These are phyloP conservation scores for Rhynchospora pubera DNA, from an alignment of 176 grass and related monocot genomes.

Conservation along the genomic window DNA sequence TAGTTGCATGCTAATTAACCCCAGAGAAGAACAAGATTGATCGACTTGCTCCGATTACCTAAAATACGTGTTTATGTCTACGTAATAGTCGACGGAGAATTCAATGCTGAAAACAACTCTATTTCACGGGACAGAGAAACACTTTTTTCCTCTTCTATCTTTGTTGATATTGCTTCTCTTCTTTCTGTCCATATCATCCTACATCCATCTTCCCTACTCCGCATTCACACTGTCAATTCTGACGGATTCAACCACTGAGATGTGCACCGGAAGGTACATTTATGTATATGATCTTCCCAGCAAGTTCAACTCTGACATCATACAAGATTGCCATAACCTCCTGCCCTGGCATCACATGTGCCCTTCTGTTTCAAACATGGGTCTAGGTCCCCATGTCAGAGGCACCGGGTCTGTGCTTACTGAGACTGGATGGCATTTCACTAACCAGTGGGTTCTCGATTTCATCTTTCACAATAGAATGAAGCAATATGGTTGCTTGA, in stretches of 20 bases:
- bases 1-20: neutral
- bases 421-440: slow-evolving; percentile 59
- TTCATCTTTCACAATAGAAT: slow-evolving; percentile 71
- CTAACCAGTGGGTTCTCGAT: slow-evolving; percentile 50
- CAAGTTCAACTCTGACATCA: slow-evolving; percentile 60
- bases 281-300: slow-evolving; percentile 70
- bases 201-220: slow-evolving; percentile 16
- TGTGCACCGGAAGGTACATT: slow-evolving; percentile 56
- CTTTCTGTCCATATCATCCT: slow-evolving; percentile 10
- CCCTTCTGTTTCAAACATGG: slow-evolving; percentile 53
- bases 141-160: neutral
- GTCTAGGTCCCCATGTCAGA: slow-evolving; percentile 45
- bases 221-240: slow-evolving; percentile 15
- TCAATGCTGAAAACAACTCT: slow-evolving; percentile 1
- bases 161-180: neutral
- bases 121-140: neutral
- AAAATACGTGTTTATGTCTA: neutral
- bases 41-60: neutral
- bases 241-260: slow-evolving; percentile 27
- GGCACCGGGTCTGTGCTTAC: slow-evolving; percentile 34
- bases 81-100: neutral
- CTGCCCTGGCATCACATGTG: slow-evolving; percentile 54
- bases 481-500: slow-evolving; percentile 77
- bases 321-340: slow-evolving; percentile 41
- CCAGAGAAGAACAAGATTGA: neutral